Percentiles rank a stretch among this genome's conserved stretches.
Conservation (phyloP, 139 green algal genomes). For the Micractinium conductrix region DNA sequence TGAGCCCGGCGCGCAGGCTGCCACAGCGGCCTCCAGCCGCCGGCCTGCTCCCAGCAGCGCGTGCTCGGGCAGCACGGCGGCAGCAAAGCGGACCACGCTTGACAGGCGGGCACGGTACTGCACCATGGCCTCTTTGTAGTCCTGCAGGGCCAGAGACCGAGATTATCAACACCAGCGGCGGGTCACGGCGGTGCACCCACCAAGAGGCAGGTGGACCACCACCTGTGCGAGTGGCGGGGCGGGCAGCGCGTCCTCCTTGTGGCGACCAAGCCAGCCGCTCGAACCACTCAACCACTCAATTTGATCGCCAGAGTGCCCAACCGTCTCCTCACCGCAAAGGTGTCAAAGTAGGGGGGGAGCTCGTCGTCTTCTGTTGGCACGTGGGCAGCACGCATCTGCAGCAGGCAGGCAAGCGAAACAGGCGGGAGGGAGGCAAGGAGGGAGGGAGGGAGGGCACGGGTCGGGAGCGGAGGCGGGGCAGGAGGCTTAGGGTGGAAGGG, state of each 20-base stretch:
- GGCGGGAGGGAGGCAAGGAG: no score
- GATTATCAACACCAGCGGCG: no score
- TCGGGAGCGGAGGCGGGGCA: no score
- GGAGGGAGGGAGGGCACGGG: no score
- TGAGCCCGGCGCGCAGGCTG: conserved; percentile 11
- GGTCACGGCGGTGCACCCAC: no score
- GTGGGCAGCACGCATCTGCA: conserved; percentile 38
- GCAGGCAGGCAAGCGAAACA: background rate
- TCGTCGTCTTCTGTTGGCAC: conserved; percentile 48
- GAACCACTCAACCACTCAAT: no score
- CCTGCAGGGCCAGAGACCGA: background rate
- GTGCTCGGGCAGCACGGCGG: conserved; percentile 52
- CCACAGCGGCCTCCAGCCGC: conserved; percentile 38
- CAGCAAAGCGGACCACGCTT: conserved; percentile 40
- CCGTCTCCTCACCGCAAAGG: conserved; percentile 40
- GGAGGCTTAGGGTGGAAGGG: no score
- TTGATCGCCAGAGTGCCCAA: no score
- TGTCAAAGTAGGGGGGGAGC: conserved; percentile 56
- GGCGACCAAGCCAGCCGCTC: no score
- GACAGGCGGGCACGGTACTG: conserved; percentile 49
- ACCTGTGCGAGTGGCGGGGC: no score
- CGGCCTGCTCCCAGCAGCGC: conserved; percentile 44
- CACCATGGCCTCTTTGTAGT: conserved; percentile 59
- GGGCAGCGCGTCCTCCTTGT: no score
- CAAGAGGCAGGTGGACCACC: no score